phyloP scores from a whole-genome alignment of 2,329 filamentous ascomycete species.

The Sordariomycetes sp. region DNA sequence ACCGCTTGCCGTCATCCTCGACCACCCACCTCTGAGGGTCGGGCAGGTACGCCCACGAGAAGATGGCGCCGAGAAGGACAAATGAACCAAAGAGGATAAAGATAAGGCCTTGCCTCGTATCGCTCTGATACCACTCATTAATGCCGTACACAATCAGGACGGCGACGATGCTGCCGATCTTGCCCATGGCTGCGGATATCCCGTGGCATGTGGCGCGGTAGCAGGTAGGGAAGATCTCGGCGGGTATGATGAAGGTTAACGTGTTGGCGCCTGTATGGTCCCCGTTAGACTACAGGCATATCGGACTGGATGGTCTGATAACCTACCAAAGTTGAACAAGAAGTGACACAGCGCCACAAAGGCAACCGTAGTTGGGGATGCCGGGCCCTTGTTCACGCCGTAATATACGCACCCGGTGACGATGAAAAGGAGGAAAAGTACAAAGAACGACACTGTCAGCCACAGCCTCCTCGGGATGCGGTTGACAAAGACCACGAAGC shows the following conservation, averaged over 20 bases:
- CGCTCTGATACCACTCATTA: slow-evolving; percentile 26
- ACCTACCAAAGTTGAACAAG: slow-evolving; percentile 38
- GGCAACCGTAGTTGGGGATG: slow-evolving; percentile 31
- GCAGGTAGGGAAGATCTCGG: slow-evolving; percentile 50
- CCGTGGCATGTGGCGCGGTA: slow-evolving; percentile 51
- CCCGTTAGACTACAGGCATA: background rate
- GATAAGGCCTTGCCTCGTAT: slow-evolving; percentile 31
- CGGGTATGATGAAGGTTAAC: slow-evolving; percentile 50
- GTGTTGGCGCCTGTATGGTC: slow-evolving; percentile 39
- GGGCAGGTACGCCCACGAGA: slow-evolving; percentile 37
- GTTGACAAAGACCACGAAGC: slow-evolving; percentile 33
- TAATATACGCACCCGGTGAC: slow-evolving; percentile 37
- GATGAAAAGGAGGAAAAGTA: slow-evolving; percentile 30
- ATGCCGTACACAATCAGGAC: slow-evolving; percentile 36
- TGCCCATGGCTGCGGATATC: slow-evolving; percentile 46
- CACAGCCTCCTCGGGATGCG: slow-evolving; percentile 31
- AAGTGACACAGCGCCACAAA: slow-evolving; percentile 39
- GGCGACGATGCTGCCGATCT: slow-evolving; percentile 40
- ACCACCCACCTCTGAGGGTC: slow-evolving; percentile 27
- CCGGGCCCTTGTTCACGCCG: slow-evolving; percentile 24
- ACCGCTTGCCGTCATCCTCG: slow-evolving; percentile 19
- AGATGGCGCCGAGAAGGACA: slow-evolving; percentile 32
- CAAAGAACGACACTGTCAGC: slow-evolving; percentile 34
- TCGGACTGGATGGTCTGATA: background rate
- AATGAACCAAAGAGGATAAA: slow-evolving; percentile 37